Evolutionary conservation across 805 yeast species (phyloP).

Genomic region (Saturnispora serradocipensis): DNA sequence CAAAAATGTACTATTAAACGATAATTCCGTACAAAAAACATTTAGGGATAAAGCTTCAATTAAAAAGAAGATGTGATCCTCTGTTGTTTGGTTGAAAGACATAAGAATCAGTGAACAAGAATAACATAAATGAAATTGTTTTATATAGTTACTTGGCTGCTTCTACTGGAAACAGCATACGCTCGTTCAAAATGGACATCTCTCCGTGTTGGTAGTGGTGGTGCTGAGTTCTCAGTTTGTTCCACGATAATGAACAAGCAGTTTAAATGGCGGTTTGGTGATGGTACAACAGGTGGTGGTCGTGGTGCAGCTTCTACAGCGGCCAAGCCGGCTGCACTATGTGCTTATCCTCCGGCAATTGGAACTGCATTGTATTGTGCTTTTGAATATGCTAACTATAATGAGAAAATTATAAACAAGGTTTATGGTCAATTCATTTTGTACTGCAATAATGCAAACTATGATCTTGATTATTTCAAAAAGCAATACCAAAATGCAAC

Average conservation of each 20-base stretch:
- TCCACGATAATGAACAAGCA: background rate
- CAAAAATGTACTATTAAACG: too few relatives aligned
- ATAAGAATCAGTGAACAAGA: too few relatives aligned
- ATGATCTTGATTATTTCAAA: background rate
- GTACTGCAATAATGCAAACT: background rate
- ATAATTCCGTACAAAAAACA: background rate
- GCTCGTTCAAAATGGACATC: background rate
- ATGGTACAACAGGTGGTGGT: background rate
- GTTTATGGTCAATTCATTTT: background rate
- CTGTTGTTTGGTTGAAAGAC: too few relatives aligned
- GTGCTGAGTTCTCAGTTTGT: background rate
- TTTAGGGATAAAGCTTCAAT: too few relatives aligned
- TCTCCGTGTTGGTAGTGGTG: background rate
- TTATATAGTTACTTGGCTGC: background rate
- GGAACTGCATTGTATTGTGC: background rate
- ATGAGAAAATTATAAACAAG: too few relatives aligned
- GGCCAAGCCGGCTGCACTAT: background rate
- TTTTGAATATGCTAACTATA: background rate
- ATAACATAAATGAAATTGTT: too few relatives aligned
- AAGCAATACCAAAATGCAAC: background rate
- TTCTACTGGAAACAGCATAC: background rate
- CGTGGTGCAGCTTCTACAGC: background rate
- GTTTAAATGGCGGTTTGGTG: background rate
- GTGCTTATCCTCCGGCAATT: background rate
- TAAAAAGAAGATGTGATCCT: background rate